Conservation (phyloP, 208 protist genomes). For the Trypanosoma boissoni region DNA sequence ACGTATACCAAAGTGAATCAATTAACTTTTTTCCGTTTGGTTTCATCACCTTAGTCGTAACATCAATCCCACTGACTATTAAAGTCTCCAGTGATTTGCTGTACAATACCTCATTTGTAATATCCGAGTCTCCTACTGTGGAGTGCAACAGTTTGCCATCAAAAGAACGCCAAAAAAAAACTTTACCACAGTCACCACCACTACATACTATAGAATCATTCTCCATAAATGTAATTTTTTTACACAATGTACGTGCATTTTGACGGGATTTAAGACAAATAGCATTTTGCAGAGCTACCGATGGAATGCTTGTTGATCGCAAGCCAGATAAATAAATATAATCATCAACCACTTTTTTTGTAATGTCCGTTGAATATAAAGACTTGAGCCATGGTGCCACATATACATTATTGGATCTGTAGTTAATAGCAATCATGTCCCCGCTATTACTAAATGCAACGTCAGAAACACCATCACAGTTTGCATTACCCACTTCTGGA, state of each 20-base stretch:
- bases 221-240: slow-evolving; percentile 52
- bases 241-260: slow-evolving; percentile 52
- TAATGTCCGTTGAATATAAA: not conserved
- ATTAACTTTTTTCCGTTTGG: slow-evolving; percentile 3
- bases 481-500: not conserved
- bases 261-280: slow-evolving; percentile 21
- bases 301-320: slow-evolving; percentile 12
- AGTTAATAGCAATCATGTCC: slow-evolving; percentile 45
- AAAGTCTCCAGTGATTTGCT: slow-evolving; percentile 18
- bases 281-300: slow-evolving; percentile 6
- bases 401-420: slow-evolving; percentile 35
- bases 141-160: slow-evolving; percentile 34
- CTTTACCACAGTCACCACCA: slow-evolving; percentile 43
- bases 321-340: not conserved
- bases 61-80: slow-evolving; percentile 43
- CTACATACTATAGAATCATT: slow-evolving; percentile 45
- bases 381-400: slow-evolving; percentile 33
- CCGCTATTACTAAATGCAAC: slow-evolving; percentile 44
- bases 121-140: slow-evolving; percentile 35
- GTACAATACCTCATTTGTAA: slow-evolving; percentile 44
- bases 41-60: slow-evolving; percentile 39
- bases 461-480: slow-evolving; percentile 29
- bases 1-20: too few species aligned
- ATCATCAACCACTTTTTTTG: not conserved
- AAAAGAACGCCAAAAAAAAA: slow-evolving; percentile 43